Evolutionary conservation across 2,329 filamentous ascomycete species (phyloP).

Genomic region (Pyricularia sp.): DNA sequence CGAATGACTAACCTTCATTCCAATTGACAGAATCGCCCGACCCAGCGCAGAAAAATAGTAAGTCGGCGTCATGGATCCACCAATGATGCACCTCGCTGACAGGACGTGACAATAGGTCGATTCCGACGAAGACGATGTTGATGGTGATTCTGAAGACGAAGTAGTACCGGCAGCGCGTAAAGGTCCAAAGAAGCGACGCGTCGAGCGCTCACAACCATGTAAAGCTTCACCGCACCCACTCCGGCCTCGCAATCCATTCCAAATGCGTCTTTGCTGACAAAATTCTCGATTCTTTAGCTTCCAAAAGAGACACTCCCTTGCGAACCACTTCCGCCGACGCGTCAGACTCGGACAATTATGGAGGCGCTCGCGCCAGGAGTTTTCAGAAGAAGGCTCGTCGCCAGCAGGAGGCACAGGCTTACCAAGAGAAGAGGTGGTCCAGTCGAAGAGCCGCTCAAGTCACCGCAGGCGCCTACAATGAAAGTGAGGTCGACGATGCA

Average conservation of each 20-base stretch:
- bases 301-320: constrained; percentile 49
- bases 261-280: background rate
- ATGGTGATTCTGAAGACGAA: constrained; percentile 48
- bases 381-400: constrained; percentile 69
- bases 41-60: constrained; percentile 49
- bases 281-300: constrained; percentile 30
- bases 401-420: constrained; percentile 57
- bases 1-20: constrained; percentile 7
- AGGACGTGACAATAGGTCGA: constrained; percentile 30
- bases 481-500: constrained; percentile 56
- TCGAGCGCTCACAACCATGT: constrained; percentile 56
- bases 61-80: constrained; percentile 15
- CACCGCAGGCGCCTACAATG: constrained; percentile 52
- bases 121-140: constrained; percentile 37
- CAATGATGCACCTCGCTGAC: constrained; percentile 10
- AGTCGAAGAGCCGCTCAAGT: constrained; percentile 73
- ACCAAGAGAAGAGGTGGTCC: constrained; percentile 84
- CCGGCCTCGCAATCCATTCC: constrained; percentile 9
- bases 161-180: constrained; percentile 47
- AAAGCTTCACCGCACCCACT: constrained; percentile 18
- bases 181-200: constrained; percentile 58
- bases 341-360: constrained; percentile 70
- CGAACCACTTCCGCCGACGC: constrained; percentile 45
- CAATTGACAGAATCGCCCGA: constrained; percentile 40
- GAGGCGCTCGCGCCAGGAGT: constrained; percentile 61